Conservation (phyloP, 768 basidiomycete species). For the Pulveroboletus frians region DNA sequence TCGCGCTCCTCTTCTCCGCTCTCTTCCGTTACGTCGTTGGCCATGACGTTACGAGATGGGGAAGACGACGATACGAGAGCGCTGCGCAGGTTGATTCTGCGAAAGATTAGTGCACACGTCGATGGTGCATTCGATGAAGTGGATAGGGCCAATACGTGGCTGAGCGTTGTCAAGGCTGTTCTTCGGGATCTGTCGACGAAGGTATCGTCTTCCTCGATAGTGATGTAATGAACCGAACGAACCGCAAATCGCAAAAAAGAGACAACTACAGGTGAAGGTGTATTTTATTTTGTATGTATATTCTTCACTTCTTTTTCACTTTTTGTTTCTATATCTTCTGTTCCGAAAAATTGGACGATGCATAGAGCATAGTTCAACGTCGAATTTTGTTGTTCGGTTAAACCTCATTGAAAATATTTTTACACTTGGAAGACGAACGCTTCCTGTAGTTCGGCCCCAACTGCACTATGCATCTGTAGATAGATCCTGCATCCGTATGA, state of each 20-base stretch:
- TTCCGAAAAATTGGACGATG: background rate
- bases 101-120: conserved; percentile 58
- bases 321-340: conserved; percentile 3
- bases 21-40: conserved; percentile 41
- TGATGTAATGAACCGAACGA: conserved; percentile 10
- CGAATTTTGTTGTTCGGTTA: conserved; percentile 7
- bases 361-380: background rate
- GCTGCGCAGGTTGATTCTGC: conserved; percentile 56
- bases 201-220: conserved; percentile 4
- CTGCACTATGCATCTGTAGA: too few relatives aligned
- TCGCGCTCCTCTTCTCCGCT: conserved; percentile 27
- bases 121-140: conserved; percentile 58
- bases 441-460: too few relatives aligned
- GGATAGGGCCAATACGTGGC: conserved; percentile 54
- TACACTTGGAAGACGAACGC: background rate
- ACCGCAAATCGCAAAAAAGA: background rate
- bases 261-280: conserved; percentile 7
- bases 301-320: conserved; percentile 1
- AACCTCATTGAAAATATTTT: background rate
- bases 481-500: too few relatives aligned
- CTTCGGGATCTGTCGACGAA: conserved; percentile 46
- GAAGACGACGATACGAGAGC: conserved; percentile 62
- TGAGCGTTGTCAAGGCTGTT: conserved; percentile 60
- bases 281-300: conserved; percentile 35
- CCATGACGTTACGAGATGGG: conserved; percentile 45